These are phyloP conservation scores for Cucurbitaria berberidis DNA, from an alignment of 2,329 filamentous ascomycete genomes.

Conservation along the genomic window DNA sequence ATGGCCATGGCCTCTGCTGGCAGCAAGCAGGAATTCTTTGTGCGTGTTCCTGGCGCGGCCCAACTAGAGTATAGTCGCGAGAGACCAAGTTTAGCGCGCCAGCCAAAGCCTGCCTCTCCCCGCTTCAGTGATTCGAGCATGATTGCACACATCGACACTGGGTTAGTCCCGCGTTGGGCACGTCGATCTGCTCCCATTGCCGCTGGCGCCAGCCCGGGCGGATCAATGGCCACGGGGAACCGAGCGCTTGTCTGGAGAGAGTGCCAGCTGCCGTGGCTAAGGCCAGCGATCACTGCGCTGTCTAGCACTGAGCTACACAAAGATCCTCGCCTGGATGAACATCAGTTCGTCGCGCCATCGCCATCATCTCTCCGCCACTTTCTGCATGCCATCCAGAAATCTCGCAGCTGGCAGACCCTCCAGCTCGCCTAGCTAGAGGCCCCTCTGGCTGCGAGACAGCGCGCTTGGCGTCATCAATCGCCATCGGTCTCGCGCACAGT, in stretches of 20 bases:
- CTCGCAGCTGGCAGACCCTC: background rate
- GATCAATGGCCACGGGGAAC: conserved; percentile 30
- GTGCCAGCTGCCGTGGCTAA: conserved; percentile 25
- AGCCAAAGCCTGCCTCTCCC: conserved; percentile 11
- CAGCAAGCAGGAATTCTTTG: conserved; percentile 22
- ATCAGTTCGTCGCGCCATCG: conserved; percentile 28
- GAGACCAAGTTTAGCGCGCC: conserved; percentile 20
- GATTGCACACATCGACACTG: conserved; percentile 12
- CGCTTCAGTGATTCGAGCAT: conserved; percentile 31
- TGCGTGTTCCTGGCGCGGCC: conserved; percentile 34
- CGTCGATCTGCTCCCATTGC: conserved; percentile 31
- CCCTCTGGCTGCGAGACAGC: conserved; percentile 15
- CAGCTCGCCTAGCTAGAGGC: background rate
- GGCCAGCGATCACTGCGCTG: conserved; percentile 32
- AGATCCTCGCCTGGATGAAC: conserved; percentile 31
- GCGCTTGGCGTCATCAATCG: conserved; percentile 41
- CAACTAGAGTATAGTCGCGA: conserved; percentile 12
- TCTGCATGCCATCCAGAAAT: conserved; percentile 3
- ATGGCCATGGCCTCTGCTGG: background rate
- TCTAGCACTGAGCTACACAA: conserved; percentile 18
- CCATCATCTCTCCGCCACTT: background rate
- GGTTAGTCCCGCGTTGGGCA: conserved; percentile 20
- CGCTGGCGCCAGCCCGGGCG: conserved; percentile 27
- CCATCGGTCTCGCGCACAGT: conserved; percentile 31
- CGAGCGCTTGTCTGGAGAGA: conserved; percentile 32